These are phyloP conservation scores for Neurospora sp. DNA, from an alignment of 2,329 filamentous ascomycete species.

Conservation along the genomic window DNA sequence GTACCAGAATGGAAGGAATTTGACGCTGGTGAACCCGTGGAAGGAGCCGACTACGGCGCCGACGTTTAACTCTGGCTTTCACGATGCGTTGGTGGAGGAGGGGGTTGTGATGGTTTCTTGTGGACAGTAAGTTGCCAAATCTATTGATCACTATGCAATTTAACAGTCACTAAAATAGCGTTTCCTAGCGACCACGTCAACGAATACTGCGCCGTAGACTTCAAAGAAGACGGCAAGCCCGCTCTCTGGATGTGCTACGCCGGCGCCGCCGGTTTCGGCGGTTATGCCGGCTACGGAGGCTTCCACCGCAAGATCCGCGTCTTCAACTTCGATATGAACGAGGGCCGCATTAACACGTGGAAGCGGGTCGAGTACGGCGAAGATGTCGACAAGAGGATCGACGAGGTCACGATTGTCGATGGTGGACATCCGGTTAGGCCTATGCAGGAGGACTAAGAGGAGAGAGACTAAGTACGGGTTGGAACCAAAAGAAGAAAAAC, in stretches of 20 bases:
- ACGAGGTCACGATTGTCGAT: conserved; percentile 58
- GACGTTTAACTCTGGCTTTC: conserved; percentile 83
- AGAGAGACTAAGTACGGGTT: too few relatives aligned
- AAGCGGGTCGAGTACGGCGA: conserved; percentile 80
- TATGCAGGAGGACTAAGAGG: conserved; percentile 16
- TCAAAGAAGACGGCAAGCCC: conserved; percentile 44
- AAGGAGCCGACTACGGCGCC: conserved; percentile 81
- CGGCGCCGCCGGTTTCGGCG: conserved; percentile 83
- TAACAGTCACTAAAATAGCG: neutral
- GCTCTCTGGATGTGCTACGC: conserved; percentile 97
- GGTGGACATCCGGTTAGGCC: conserved; percentile 38
- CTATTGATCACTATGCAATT: neutral
- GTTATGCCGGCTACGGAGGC: conserved; percentile 83
- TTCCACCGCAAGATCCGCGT: conserved; percentile 77
- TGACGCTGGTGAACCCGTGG: conserved; percentile 59
- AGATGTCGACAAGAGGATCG: conserved; percentile 41
- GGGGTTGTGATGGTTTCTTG: conserved; percentile 81
- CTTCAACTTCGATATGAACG: conserved; percentile 89
- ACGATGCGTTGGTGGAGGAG: conserved; percentile 76
- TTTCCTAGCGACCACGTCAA: conserved; percentile 77
- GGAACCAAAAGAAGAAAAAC: too few relatives aligned
- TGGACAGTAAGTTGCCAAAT: conserved; percentile 60
- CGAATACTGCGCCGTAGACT: conserved; percentile 78
- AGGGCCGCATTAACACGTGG: conserved; percentile 81
- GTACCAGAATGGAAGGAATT: conserved; percentile 51